A percentile compares a stretch with the other conserved stretches of the same genome.
Conservation (phyloP, 805 yeast species). For the Zygosaccharomyces siamensis region DNA sequence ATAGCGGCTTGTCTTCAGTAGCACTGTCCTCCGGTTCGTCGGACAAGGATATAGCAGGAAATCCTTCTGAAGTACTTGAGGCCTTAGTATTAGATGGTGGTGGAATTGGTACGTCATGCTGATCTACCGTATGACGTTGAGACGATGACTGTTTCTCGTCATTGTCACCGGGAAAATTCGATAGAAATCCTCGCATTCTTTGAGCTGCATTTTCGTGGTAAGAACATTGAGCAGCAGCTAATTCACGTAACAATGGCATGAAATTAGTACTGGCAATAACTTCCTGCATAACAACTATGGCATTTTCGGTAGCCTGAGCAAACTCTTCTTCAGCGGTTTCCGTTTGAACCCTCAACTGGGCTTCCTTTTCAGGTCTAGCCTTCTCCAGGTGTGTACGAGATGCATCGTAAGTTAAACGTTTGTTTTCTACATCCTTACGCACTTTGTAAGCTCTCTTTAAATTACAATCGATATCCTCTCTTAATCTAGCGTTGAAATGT, state of each 20-base stretch:
- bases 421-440: constrained; percentile 70
- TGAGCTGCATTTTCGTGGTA: constrained; percentile 73
- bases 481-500: constrained; percentile 64
- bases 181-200: constrained; percentile 54
- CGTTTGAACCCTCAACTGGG: constrained; percentile 67
- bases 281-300: constrained; percentile 75
- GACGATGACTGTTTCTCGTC: not conserved
- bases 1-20: constrained; percentile 3
- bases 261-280: constrained; percentile 69
- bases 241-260: constrained; percentile 58
- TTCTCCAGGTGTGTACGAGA: constrained; percentile 54
- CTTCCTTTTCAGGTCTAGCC: constrained; percentile 61
- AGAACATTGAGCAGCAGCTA: constrained; percentile 73
- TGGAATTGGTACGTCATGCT: not conserved
- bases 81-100: not conserved
- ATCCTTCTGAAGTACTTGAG: not conserved
- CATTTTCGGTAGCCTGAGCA: constrained; percentile 85
- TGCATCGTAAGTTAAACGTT: constrained; percentile 73
- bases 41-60: constrained; percentile 4
- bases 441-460: constrained; percentile 61
- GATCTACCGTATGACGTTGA: not conserved
- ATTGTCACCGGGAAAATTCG: constrained; percentile 2
- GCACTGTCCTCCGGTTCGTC: constrained; percentile 10
- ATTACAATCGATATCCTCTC: constrained; percentile 55
- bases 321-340: constrained; percentile 86